phyloP scores from a whole-genome alignment of 192 early-diverging fungal genomes.

The Coemansia sp. region DNA sequence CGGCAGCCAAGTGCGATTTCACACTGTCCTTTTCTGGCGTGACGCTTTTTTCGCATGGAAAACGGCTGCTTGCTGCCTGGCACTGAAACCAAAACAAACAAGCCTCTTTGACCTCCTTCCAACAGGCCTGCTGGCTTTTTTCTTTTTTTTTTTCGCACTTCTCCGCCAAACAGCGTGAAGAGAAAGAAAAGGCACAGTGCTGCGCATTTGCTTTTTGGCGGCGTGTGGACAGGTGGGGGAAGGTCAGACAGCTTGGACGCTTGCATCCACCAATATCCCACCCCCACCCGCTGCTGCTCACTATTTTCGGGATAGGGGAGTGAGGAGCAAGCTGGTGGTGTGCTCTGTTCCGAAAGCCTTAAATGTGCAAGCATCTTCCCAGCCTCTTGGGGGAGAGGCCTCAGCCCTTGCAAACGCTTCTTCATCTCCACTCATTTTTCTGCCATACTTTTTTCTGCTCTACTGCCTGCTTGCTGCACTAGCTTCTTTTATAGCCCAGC shows the following conservation, averaged over 20 bases:
- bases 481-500: neutral
- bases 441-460: constrained; percentile 4
- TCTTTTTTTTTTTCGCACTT: too few relatives aligned
- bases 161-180: neutral
- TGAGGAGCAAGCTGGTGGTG: neutral
- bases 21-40: too few relatives aligned
- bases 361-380: constrained; percentile 13
- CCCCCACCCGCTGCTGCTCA: neutral
- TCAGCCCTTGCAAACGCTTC: neutral
- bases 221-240: too few relatives aligned
- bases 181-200: neutral
- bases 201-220: neutral
- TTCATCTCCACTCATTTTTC: neutral
- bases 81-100: constrained; percentile 9
- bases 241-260: too few relatives aligned
- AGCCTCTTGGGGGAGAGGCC: neutral
- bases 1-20: too few relatives aligned
- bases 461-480: neutral
- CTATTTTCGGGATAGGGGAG: constrained; percentile 7
- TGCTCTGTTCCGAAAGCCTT: constrained; percentile 4
- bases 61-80: too few relatives aligned
- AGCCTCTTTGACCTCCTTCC: neutral
- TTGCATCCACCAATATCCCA: neutral
- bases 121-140: neutral
- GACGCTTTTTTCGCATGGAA: too few relatives aligned